Percentiles rank a stretch among this genome's conserved stretches.
Conservation (phyloP, 2,329 filamentous ascomycete genomes). For the Blastomyces percursus region DNA sequence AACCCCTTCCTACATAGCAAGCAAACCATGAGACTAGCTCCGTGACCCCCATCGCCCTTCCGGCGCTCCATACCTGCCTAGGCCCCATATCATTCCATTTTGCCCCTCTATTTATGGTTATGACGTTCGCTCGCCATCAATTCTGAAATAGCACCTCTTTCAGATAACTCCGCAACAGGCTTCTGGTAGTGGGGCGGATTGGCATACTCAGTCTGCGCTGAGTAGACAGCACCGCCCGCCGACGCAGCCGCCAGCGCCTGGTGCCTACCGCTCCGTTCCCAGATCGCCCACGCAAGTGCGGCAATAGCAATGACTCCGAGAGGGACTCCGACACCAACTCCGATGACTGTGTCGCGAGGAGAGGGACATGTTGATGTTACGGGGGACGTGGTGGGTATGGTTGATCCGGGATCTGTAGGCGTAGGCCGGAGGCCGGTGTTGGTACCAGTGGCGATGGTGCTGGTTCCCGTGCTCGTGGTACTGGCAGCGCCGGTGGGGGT, state of each 20-base stretch:
- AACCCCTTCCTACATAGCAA: neutral
- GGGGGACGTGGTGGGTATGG: neutral
- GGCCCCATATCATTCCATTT: neutral
- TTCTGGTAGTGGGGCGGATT: neutral
- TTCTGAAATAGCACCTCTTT: neutral
- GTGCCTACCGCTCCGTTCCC: slow-evolving; percentile 17
- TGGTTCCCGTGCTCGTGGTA: no score
- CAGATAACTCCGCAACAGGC: neutral
- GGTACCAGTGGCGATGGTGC: no score
- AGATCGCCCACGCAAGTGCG: slow-evolving; percentile 22
- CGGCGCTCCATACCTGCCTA: neutral
- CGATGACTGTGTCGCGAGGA: slow-evolving; percentile 18
- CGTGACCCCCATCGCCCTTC: neutral
- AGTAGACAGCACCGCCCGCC: neutral
- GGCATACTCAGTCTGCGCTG: neutral
- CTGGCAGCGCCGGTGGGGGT: neutral
- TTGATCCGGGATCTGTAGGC: neutral
- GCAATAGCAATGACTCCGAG: slow-evolving; percentile 21
- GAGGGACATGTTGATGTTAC: neutral
- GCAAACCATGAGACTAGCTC: neutral
- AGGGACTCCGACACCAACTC: slow-evolving; percentile 23
- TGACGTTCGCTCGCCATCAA: neutral
- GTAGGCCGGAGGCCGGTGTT: neutral
- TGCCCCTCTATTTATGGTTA: neutral
- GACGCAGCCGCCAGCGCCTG: neutral